Evolutionary conservation across 208 protist genomes (phyloP).

Genomic region (Trypanosoma rangeli): DNA sequence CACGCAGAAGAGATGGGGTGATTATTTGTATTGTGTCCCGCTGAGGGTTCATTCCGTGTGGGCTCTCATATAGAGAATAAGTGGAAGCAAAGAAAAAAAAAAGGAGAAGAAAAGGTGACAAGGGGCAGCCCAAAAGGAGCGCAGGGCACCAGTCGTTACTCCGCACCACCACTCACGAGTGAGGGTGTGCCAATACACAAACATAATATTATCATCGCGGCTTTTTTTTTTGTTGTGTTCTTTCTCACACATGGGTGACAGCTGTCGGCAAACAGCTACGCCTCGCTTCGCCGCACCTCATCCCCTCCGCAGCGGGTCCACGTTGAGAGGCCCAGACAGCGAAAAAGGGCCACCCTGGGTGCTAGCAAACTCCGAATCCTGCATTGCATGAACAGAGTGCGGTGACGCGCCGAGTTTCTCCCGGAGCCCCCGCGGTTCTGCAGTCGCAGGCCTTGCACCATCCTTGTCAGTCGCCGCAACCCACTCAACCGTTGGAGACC

Average conservation of each 20-base stretch:
- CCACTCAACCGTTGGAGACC: slow-evolving; percentile 30
- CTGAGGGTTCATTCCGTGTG: slow-evolving; percentile 6
- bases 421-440: not conserved
- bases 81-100: slow-evolving; percentile 11
- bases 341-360: not conserved
- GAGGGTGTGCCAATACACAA: not conserved
- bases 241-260: not conserved
- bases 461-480: not conserved
- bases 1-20: slow-evolving; percentile 43
- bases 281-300: not conserved
- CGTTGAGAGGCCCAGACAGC: not conserved
- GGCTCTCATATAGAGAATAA: not conserved
- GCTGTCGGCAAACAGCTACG: not conserved
- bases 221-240: not conserved
- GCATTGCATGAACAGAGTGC: slow-evolving; percentile 31
- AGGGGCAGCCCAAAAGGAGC: not conserved
- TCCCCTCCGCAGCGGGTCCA: slow-evolving; percentile 15
- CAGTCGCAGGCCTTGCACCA: not conserved
- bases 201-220: not conserved
- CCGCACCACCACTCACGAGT: not conserved
- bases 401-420: not conserved
- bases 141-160: not conserved
- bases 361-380: slow-evolving; percentile 30
- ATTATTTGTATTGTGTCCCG: slow-evolving; percentile 38
- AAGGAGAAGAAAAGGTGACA: not conserved